Conservation (phyloP, 345 rosid species). For the Capsella bursapastoris region DNA sequence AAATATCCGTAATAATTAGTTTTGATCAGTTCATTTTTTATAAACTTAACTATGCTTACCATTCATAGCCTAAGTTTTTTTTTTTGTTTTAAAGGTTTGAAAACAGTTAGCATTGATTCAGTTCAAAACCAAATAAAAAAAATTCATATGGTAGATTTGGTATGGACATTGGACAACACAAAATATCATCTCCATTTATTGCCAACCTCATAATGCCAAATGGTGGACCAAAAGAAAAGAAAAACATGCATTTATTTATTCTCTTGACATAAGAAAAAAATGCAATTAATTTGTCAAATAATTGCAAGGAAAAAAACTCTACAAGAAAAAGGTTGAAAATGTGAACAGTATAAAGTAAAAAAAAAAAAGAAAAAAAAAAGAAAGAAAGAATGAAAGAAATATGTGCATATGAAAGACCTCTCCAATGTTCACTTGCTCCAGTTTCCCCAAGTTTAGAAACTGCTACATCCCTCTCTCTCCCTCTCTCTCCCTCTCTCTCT, state of each 20-base stretch:
- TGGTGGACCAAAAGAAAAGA: constrained; percentile 41
- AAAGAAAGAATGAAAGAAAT: background rate
- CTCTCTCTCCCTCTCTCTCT: constrained; percentile 6
- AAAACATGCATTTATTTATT: constrained; percentile 36
- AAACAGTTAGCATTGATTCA: constrained; percentile 8
- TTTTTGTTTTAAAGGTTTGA: background rate
- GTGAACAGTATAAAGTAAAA: constrained; percentile 33
- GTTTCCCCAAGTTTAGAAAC: constrained; percentile 38
- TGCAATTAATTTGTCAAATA: constrained; percentile 37
- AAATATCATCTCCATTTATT: constrained; percentile 46
- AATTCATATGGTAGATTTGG: constrained; percentile 19
- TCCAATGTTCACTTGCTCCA: constrained; percentile 32
- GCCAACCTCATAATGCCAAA: constrained; percentile 45
- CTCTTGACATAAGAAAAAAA: constrained; percentile 23
- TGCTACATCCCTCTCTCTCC: constrained; percentile 23
- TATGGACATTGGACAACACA: constrained; percentile 17
- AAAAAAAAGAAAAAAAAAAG: background rate
- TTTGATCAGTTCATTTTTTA: background rate
- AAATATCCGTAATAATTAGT: background rate
- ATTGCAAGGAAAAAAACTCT: constrained; percentile 34
- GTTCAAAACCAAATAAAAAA: constrained; percentile 15
- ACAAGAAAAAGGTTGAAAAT: constrained; percentile 26
- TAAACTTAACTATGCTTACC: background rate
- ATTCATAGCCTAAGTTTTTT: background rate
- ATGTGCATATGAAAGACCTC: constrained; percentile 33